phyloP scores from a whole-genome alignment of 371 early-diverging fungal species.

The Capillidium heterosporum region DNA sequence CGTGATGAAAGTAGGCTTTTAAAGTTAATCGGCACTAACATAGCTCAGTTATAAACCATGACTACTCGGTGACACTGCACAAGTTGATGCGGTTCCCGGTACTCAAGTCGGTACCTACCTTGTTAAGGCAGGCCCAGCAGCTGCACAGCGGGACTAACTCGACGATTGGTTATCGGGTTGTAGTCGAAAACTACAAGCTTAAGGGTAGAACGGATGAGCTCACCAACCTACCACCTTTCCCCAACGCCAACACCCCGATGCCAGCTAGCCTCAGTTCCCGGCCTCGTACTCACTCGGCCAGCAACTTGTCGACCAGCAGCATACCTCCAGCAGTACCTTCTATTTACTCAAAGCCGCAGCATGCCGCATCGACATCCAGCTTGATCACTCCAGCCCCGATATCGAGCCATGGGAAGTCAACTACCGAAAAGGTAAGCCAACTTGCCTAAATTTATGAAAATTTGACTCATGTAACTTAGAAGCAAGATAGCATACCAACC shows the following conservation, averaged over 20 bases:
- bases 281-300: neutral
- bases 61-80: slow-evolving; percentile 56
- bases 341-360: too few species aligned
- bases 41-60: slow-evolving; percentile 22
- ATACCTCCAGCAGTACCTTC: too few species aligned
- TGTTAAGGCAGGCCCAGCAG: neutral
- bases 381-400: too few species aligned
- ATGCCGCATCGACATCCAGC: too few species aligned
- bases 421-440: too few species aligned
- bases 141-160: neutral
- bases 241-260: neutral
- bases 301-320: neutral
- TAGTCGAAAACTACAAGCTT: slow-evolving; percentile 1
- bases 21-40: neutral
- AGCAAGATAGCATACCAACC: too few species aligned
- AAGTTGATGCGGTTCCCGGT: slow-evolving; percentile 58
- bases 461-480: too few species aligned
- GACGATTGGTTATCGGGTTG: neutral
- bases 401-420: too few species aligned
- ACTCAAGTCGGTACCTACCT: neutral
- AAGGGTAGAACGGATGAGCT: neutral
- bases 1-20: slow-evolving; percentile 50
- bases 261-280: neutral
- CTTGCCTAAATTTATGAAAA: too few species aligned
- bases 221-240: neutral